Percentiles rank a stretch among this genome's conserved stretches.
phyloP scores from a whole-genome alignment of 2,329 filamentous ascomycete species.

The Cladophialophora psammophila region DNA sequence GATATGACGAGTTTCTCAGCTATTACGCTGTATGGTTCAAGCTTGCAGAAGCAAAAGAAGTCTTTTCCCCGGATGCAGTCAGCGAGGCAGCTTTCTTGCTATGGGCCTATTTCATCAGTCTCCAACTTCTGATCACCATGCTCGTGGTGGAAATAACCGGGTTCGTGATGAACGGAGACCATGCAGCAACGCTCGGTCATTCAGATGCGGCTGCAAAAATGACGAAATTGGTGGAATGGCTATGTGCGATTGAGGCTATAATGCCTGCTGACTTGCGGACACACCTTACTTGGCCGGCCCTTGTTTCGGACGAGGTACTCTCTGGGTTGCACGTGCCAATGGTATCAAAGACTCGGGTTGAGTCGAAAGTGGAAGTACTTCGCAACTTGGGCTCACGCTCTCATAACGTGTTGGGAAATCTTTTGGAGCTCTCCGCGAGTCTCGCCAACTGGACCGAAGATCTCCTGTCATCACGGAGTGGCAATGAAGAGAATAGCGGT shows the following conservation, averaged over 20 bases:
- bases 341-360: neutral
- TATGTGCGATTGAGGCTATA: slow-evolving; percentile 8
- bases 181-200: neutral
- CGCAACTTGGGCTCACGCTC: slow-evolving; percentile 4
- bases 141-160: slow-evolving; percentile 38
- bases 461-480: neutral
- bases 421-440: slow-evolving; percentile 20
- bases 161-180: neutral
- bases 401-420: slow-evolving; percentile 10
- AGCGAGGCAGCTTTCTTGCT: slow-evolving; percentile 52
- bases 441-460: slow-evolving; percentile 23
- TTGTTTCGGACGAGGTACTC: slow-evolving; percentile 14
- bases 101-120: slow-evolving; percentile 54
- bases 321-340: slow-evolving; percentile 5
- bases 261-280: neutral
- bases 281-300: slow-evolving; percentile 15
- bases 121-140: slow-evolving; percentile 52
- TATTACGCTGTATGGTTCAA: slow-evolving; percentile 50
- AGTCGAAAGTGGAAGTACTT: slow-evolving; percentile 7
- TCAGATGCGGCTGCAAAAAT: neutral
- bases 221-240: slow-evolving; percentile 10
- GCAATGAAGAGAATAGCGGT: neutral
- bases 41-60: slow-evolving; percentile 48
- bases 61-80: slow-evolving; percentile 49
- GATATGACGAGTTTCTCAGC: slow-evolving; percentile 51